Percentiles rank a stretch among this genome's conserved stretches.
Conservation (phyloP, 371 early-diverging fungal species). For the Apophysomyces variabilis region DNA sequence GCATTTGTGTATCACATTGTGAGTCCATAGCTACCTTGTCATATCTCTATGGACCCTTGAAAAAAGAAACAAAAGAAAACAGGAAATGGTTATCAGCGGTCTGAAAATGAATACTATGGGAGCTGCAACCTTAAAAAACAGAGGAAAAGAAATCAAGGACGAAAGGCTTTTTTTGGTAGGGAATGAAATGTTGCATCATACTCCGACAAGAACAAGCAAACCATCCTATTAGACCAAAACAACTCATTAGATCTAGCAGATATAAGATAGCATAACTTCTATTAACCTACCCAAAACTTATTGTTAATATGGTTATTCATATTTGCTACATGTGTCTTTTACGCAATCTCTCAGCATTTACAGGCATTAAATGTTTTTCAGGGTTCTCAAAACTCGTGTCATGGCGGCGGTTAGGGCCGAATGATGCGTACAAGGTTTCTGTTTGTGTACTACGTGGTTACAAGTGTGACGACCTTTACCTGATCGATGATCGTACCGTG, state of each 20-base stretch:
- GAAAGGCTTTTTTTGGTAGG: not conserved
- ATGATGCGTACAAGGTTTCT: constrained; percentile 3
- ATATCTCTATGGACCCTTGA: not conserved
- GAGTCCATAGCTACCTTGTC: not conserved
- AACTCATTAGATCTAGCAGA: not conserved
- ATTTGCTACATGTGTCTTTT: not conserved
- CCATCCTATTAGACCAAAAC: not conserved
- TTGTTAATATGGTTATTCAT: not conserved
- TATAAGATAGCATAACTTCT: not conserved
- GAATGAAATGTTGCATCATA: not conserved
- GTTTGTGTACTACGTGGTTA: constrained; percentile 5
- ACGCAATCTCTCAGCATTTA: not conserved
- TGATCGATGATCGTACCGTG: constrained; percentile 11
- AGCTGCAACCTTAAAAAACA: not conserved
- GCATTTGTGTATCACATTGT: constrained; percentile 5
- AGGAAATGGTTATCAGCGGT: not conserved
- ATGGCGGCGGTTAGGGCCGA: constrained; percentile 7
- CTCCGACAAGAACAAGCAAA: not conserved
- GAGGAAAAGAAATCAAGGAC: not conserved
- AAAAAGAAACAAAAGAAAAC: not conserved
- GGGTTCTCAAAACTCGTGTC: constrained; percentile 11
- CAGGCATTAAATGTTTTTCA: constrained; percentile 10
- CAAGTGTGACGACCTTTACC: constrained; percentile 9
- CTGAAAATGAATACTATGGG: not conserved
- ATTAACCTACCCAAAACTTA: no score